phyloP scores from a whole-genome alignment of 257 asterid species.

The Apocynum venetum region DNA sequence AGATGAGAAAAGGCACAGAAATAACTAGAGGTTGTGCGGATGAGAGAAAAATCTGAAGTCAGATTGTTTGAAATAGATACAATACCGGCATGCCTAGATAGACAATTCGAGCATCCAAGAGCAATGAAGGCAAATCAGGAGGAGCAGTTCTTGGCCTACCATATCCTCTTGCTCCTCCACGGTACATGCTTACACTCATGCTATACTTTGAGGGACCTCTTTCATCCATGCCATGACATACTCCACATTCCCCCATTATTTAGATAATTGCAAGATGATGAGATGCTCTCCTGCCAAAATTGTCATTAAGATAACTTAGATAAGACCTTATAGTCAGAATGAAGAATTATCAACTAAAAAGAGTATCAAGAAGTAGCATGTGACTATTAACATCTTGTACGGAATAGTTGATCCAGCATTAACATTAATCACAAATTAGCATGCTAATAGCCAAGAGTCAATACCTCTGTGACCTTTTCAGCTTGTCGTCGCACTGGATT shows the following conservation, averaged over 20 bases:
- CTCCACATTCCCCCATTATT: constrained; percentile 75
- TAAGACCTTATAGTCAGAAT: background rate
- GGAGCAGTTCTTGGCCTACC: constrained; percentile 79
- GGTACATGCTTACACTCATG: constrained; percentile 74
- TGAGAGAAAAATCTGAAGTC: background rate
- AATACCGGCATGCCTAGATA: constrained; percentile 94
- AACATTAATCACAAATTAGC: constrained; percentile 1
- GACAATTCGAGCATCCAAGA: constrained; percentile 88
- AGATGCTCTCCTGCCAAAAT: constrained; percentile 62
- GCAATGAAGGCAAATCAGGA: constrained; percentile 92
- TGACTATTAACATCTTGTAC: background rate
- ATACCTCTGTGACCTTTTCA: constrained; percentile 75
- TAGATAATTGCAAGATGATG: constrained; percentile 64
- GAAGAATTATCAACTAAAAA: background rate
- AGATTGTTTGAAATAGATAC: constrained; percentile 16
- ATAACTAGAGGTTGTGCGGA: background rate
- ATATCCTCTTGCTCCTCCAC: constrained; percentile 70
- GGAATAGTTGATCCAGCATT: background rate
- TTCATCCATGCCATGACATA: constrained; percentile 43
- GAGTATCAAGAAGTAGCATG: background rate
- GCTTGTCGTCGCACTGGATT: constrained; percentile 61
- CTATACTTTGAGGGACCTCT: constrained; percentile 63
- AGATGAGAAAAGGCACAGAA: background rate
- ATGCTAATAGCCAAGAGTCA: constrained; percentile 14
- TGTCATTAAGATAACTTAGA: constrained; percentile 1